Evolutionary conservation across 2,329 filamentous ascomycete species (phyloP).

Genomic region (Claviceps capensis): DNA sequence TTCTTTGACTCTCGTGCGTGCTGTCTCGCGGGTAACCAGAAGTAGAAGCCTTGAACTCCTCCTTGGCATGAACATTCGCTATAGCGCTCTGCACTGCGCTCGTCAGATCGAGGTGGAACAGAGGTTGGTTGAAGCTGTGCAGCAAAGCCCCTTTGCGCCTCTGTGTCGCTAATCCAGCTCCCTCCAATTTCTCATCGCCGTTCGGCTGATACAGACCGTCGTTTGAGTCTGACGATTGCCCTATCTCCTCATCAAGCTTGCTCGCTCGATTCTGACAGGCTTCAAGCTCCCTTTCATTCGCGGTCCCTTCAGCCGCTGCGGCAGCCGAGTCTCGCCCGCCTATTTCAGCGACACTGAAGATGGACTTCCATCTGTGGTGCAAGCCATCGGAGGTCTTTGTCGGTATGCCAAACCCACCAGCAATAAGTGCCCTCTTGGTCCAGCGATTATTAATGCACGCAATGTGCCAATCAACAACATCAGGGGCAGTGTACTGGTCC

Average conservation of each 20-base stretch:
- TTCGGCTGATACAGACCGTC: neutral
- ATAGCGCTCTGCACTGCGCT: constrained; percentile 80
- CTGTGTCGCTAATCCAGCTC: constrained; percentile 7
- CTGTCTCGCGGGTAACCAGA: neutral
- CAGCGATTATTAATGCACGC: constrained; percentile 81
- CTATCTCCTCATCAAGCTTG: constrained; percentile 23
- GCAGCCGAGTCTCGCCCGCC: constrained; percentile 59
- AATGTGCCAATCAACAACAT: constrained; percentile 87
- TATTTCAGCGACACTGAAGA: constrained; percentile 85
- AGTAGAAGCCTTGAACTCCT: constrained; percentile 16
- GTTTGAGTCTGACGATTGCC: constrained; percentile 12
- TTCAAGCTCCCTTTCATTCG: constrained; percentile 31
- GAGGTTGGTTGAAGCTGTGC: constrained; percentile 73
- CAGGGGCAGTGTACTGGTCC: constrained; percentile 68
- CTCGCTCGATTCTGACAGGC: constrained; percentile 3
- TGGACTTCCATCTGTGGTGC: constrained; percentile 73
- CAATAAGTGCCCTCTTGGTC: constrained; percentile 80
- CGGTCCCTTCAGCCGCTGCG: constrained; percentile 48
- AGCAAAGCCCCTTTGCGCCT: constrained; percentile 50
- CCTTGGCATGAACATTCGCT: constrained; percentile 54
- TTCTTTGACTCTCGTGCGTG: neutral
- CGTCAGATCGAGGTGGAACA: constrained; percentile 90
- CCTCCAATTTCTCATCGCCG: constrained; percentile 28
- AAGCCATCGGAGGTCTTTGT: constrained; percentile 31
- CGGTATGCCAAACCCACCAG: constrained; percentile 81